A percentile compares a stretch with the other conserved stretches of the same genome.
Evolutionary conservation across 345 rosid species (phyloP).

Genomic region (Murraya koenigii): DNA sequence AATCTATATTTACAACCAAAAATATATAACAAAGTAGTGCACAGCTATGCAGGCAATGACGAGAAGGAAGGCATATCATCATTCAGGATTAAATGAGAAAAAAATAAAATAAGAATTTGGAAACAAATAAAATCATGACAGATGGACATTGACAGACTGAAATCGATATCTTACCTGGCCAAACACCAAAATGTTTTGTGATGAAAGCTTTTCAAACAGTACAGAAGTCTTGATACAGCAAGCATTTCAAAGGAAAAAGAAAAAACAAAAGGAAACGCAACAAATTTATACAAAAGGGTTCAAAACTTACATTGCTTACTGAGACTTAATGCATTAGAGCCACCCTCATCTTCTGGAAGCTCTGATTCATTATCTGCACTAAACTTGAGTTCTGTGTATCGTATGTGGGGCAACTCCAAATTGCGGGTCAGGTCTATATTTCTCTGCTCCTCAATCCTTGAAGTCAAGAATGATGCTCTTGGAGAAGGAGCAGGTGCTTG

Average conservation of each 20-base stretch:
- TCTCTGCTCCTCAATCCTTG: conserved; percentile 22
- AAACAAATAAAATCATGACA: not conserved
- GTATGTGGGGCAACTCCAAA: conserved; percentile 32
- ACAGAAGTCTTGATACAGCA: not conserved
- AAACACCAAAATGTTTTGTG: not conserved
- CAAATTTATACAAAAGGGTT: not conserved
- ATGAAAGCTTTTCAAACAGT: not conserved
- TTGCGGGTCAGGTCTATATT: conserved; percentile 10
- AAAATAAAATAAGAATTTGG: not conserved
- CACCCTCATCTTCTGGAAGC: conserved; percentile 29
- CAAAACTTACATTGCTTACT: conserved; percentile 31
- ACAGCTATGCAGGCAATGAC: not conserved
- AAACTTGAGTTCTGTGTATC: conserved; percentile 41
- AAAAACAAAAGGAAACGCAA: not conserved
- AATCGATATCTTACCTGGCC: not conserved
- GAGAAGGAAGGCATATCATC: not conserved
- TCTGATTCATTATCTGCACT: conserved; percentile 35
- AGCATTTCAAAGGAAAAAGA: not conserved
- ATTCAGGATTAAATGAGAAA: not conserved
- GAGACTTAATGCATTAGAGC: conserved; percentile 16
- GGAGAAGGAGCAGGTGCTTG: conserved; percentile 79
- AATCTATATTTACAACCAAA: not conserved
- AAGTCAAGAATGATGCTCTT: conserved; percentile 32
- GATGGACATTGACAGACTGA: not conserved
- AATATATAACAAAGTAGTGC: not conserved